Conservation (phyloP, 2,329 filamentous ascomycete genomes). For the Aspergillus ruber region DNA sequence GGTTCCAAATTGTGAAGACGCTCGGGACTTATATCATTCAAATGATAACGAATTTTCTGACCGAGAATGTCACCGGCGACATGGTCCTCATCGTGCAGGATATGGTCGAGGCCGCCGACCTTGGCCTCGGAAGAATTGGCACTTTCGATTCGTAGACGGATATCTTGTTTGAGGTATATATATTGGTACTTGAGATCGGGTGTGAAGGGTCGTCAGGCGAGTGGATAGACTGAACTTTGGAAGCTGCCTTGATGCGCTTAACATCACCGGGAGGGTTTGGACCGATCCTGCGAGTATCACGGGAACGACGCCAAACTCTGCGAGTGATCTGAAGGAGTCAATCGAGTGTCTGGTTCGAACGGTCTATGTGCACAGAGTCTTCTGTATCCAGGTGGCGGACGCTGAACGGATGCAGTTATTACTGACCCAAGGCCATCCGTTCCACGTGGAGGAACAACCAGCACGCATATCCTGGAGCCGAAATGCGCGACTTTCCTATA, state of each 20-base stretch:
- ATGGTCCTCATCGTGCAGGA: slow-evolving; percentile 54
- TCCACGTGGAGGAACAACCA: slow-evolving; percentile 51
- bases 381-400: slow-evolving; percentile 69
- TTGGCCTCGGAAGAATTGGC: slow-evolving; percentile 52
- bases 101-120: slow-evolving; percentile 58
- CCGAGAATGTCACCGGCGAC: slow-evolving; percentile 40
- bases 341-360: slow-evolving; percentile 47
- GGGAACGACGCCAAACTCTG: slow-evolving; percentile 49
- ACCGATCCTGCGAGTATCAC: slow-evolving; percentile 55
- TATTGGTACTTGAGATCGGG: slow-evolving; percentile 62
- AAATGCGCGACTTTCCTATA: slow-evolving; percentile 63
- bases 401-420: slow-evolving; percentile 56
- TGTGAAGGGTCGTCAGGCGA: slow-evolving; percentile 60
- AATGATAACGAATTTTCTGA: slow-evolving; percentile 64
- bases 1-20: slow-evolving; percentile 61
- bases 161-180: slow-evolving; percentile 64
- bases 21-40: slow-evolving; percentile 65
- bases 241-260: slow-evolving; percentile 69
- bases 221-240: slow-evolving; percentile 67
- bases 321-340: slow-evolving; percentile 48
- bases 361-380: slow-evolving; percentile 59
- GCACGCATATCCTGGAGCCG: slow-evolving; percentile 69
- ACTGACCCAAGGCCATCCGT: slow-evolving; percentile 50
- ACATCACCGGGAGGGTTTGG: slow-evolving; percentile 64
- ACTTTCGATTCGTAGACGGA: slow-evolving; percentile 66